Conservation (phyloP, 768 basidiomycete species). For the Boletus tomentosulus region DNA sequence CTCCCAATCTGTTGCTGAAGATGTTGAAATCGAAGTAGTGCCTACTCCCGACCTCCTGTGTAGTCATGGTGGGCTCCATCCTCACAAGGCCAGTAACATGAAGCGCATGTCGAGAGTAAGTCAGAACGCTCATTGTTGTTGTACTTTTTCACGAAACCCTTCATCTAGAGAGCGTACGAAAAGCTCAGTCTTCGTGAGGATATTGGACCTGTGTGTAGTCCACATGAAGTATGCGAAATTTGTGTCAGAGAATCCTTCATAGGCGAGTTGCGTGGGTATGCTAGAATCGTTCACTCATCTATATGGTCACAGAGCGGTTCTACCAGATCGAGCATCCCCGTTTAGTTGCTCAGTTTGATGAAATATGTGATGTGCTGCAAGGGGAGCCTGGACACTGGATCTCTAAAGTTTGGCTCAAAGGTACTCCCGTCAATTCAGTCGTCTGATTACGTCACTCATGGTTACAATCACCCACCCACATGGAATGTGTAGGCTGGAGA, state of each 20-base stretch:
- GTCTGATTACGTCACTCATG: conserved; percentile 9
- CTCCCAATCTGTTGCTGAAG: conserved; percentile 14
- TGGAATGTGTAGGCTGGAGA: conserved; percentile 60
- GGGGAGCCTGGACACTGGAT: conserved; percentile 59
- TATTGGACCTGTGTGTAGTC: conserved; percentile 45
- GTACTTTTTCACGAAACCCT: background rate
- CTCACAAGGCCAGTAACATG: conserved; percentile 54
- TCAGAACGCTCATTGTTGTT: background rate
- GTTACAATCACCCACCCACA: conserved; percentile 2
- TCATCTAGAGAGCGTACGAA: conserved; percentile 21
- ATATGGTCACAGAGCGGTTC: conserved; percentile 48
- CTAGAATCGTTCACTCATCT: background rate
- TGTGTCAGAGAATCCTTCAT: conserved; percentile 57
- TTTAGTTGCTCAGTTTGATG: conserved; percentile 56
- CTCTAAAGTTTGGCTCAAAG: conserved; percentile 77
- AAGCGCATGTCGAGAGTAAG: conserved; percentile 62
- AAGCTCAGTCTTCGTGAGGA: conserved; percentile 36
- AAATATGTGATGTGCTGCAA: conserved; percentile 40
- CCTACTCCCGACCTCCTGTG: conserved; percentile 53
- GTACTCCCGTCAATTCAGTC: conserved; percentile 33
- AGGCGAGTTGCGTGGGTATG: conserved; percentile 37
- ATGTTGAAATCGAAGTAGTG: conserved; percentile 19
- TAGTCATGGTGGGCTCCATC: conserved; percentile 58
- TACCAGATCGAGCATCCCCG: conserved; percentile 68
- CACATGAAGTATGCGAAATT: conserved; percentile 52